Evolutionary conservation across 2,329 filamentous ascomycete genomes (phyloP).

Genomic region (Hirsutella thompsonii): DNA sequence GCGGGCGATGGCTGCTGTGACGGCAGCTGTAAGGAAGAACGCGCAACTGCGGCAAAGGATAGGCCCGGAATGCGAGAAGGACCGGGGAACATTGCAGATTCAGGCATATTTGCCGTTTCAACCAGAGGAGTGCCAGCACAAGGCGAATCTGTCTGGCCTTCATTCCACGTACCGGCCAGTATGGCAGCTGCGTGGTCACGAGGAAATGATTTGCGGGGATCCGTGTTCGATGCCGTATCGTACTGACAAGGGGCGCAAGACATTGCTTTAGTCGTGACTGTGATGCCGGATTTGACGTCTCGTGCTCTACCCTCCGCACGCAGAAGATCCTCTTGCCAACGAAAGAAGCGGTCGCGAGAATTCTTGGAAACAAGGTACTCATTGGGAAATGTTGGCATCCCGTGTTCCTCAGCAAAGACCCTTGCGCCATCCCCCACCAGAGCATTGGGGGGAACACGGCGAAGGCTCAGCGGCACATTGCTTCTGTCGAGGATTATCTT

Average conservation of each 20-base stretch:
- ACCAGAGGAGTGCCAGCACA: slow-evolving; percentile 14
- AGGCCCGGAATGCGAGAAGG: slow-evolving; percentile 1
- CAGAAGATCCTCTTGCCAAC: slow-evolving; percentile 65
- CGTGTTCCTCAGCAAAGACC: slow-evolving; percentile 71
- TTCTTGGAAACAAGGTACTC: slow-evolving; percentile 69
- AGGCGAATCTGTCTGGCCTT: slow-evolving; percentile 49
- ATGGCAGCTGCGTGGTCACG: slow-evolving; percentile 42
- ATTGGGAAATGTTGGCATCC: slow-evolving; percentile 59
- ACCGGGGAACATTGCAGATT: slow-evolving; percentile 6
- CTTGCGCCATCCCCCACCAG: slow-evolving; percentile 77
- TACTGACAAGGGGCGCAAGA: slow-evolving; percentile 17
- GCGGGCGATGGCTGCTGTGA: neutral
- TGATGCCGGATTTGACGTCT: slow-evolving; percentile 10
- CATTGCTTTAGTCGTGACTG: slow-evolving; percentile 6
- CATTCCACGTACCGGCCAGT: slow-evolving; percentile 46
- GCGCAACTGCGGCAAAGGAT: slow-evolving; percentile 2
- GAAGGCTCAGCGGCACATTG: slow-evolving; percentile 63
- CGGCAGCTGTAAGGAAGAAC: neutral
- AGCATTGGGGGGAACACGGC: slow-evolving; percentile 84
- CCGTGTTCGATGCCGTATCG: slow-evolving; percentile 16
- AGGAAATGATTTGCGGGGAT: slow-evolving; percentile 12
- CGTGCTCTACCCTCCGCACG: slow-evolving; percentile 37
- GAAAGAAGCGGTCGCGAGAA: slow-evolving; percentile 63
- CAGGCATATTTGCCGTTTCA: slow-evolving; percentile 7
- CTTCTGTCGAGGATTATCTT: slow-evolving; percentile 71